Evolutionary conservation across 306 rosid genomes (phyloP).

Genomic region (Abrus precatorius): DNA sequence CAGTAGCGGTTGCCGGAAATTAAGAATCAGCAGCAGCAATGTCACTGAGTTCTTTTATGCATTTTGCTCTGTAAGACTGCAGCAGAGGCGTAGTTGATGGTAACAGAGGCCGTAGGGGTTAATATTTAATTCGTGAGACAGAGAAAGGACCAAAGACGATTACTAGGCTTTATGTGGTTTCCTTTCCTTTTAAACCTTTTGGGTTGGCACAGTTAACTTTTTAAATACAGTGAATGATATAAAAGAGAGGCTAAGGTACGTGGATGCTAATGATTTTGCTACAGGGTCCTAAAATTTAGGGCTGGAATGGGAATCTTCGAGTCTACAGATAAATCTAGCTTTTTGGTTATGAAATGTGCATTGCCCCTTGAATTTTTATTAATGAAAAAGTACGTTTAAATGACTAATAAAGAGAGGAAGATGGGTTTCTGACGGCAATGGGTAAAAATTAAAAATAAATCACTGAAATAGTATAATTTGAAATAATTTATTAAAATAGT

Average conservation of each 20-base stretch:
- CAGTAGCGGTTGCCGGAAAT: neutral
- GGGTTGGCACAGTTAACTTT: neutral
- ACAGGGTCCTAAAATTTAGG: neutral
- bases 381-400: neutral
- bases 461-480: no score
- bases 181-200: neutral
- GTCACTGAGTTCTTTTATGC: neutral
- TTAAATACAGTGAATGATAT: neutral
- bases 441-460: no score
- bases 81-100: constrained; percentile 20
- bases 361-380: neutral
- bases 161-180: no score
- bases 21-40: neutral
- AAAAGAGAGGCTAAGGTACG: neutral
- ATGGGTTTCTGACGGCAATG: no score
- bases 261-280: neutral
- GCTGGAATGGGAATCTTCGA: constrained; percentile 19
- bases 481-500: no score
- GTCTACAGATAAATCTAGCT: neutral
- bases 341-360: neutral
- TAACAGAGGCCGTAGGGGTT: constrained; percentile 20
- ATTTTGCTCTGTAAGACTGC: neutral
- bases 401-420: no score
- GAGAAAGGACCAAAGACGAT: neutral
- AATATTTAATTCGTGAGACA: neutral